Conservation (phyloP, 352 stramenopile genomes). For the Pythium phragmitis region DNA sequence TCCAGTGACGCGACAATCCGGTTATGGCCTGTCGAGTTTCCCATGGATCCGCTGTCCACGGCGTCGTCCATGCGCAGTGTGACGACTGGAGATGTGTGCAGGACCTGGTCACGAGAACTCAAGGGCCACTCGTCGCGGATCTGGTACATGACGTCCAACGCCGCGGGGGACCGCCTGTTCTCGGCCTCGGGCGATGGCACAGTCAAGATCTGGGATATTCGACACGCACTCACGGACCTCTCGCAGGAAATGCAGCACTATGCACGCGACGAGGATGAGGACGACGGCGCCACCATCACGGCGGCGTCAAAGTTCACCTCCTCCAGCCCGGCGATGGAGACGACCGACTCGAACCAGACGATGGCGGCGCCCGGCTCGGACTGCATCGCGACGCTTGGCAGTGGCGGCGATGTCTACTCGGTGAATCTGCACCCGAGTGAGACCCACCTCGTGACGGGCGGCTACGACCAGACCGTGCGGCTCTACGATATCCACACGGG, state of each 20-base stretch:
- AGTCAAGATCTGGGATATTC: slow-evolving; percentile 87
- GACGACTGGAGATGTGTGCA: slow-evolving; percentile 40
- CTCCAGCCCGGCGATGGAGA: neutral
- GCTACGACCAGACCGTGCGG: slow-evolving; percentile 86
- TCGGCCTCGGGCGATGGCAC: slow-evolving; percentile 81
- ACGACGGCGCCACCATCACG: slow-evolving; percentile 31
- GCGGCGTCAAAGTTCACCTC: slow-evolving; percentile 7
- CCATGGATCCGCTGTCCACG: slow-evolving; percentile 3
- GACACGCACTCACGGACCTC: slow-evolving; percentile 42
- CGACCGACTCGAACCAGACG: slow-evolving; percentile 9
- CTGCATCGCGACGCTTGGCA: slow-evolving; percentile 27
- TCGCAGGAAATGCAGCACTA: slow-evolving; percentile 37
- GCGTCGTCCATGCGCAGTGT: slow-evolving; percentile 4
- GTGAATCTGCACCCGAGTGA: slow-evolving; percentile 85
- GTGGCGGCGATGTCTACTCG: slow-evolving; percentile 74
- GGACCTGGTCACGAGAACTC: slow-evolving; percentile 58
- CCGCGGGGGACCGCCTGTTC: slow-evolving; percentile 64
- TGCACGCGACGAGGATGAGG: slow-evolving; percentile 33
- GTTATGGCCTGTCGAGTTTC: slow-evolving; percentile 79
- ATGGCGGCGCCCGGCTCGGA: slow-evolving; percentile 13
- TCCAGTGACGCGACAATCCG: slow-evolving; percentile 88
- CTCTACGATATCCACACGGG: slow-evolving; percentile 83
- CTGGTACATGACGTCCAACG: slow-evolving; percentile 75
- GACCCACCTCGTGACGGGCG: slow-evolving; percentile 83
- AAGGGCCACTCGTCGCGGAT: slow-evolving; percentile 82